A percentile compares a stretch with the other conserved stretches of the same genome.
Evolutionary conservation across 2,329 filamentous ascomycete species (phyloP).

Genomic region (Colletotrichum filicis): DNA sequence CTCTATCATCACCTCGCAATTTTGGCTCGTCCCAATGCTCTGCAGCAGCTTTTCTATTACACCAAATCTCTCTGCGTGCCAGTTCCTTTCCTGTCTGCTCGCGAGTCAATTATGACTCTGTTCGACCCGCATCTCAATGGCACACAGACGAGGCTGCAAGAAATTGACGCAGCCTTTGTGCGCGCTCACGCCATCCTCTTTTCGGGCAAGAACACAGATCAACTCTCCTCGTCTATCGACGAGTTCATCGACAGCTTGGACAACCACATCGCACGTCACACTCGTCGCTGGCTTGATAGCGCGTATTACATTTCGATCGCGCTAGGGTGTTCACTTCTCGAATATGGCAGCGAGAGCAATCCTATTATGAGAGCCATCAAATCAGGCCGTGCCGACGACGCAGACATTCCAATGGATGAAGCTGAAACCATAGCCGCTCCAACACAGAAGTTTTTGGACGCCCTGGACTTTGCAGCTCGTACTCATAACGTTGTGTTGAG

Average conservation of each 20-base stretch:
- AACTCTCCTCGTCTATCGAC: not conserved
- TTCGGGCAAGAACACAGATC: not conserved
- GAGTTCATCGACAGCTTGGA: conserved; percentile 65
- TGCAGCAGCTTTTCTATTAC: conserved; percentile 80
- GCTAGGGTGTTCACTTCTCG: conserved; percentile 62
- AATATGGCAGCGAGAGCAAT: conserved; percentile 54
- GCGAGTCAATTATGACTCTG: conserved; percentile 76
- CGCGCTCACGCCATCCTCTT: not conserved
- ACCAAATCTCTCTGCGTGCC: conserved; percentile 76
- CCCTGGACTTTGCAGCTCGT: conserved; percentile 59
- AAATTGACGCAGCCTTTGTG: not conserved
- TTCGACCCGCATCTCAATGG: conserved; percentile 67
- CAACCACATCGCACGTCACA: conserved; percentile 62
- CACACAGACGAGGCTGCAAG: not conserved
- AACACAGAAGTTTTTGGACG: conserved; percentile 59
- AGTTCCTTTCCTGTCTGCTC: conserved; percentile 74
- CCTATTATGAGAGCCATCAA: conserved; percentile 3
- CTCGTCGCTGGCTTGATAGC: conserved; percentile 63
- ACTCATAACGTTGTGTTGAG: not conserved
- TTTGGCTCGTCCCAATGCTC: conserved; percentile 73
- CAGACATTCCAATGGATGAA: not conserved
- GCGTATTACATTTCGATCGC: conserved; percentile 68
- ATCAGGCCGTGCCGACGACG: not conserved
- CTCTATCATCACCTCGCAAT: conserved; percentile 93
- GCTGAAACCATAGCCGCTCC: not conserved